phyloP scores from a whole-genome alignment of 306 rosid species.

The Sicyos baderoa region DNA sequence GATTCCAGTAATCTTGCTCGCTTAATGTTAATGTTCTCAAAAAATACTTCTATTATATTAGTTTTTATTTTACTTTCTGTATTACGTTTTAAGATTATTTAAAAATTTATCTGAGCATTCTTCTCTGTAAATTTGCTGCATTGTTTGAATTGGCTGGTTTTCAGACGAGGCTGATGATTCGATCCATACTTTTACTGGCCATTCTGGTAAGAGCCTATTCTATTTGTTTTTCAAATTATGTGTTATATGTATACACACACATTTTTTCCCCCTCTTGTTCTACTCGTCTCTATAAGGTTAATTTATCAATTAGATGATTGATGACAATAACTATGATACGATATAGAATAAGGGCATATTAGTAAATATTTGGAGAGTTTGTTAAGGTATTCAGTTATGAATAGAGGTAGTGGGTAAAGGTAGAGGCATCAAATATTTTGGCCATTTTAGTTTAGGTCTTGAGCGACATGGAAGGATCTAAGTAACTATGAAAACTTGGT shows the following conservation, averaged over 20 bases:
- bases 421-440: too few relatives aligned
- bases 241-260: neutral
- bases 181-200: conserved; percentile 67
- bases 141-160: conserved; percentile 20
- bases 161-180: conserved; percentile 71
- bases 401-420: too few relatives aligned
- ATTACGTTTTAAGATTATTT: neutral
- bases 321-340: neutral
- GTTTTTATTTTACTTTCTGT: neutral
- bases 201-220: conserved; percentile 41
- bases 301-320: neutral
- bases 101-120: neutral
- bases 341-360: too few relatives aligned
- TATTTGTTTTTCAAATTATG: neutral
- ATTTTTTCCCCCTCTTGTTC: neutral
- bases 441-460: too few relatives aligned
- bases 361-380: too few relatives aligned
- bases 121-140: neutral
- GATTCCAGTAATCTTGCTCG: neutral
- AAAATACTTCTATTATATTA: neutral
- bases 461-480: too few relatives aligned
- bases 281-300: neutral
- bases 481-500: too few relatives aligned
- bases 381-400: too few relatives aligned
- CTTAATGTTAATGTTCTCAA: neutral